A percentile compares a stretch with the other conserved stretches of the same genome.
These are phyloP conservation scores for Colletotrichum higginsianum DNA, from an alignment of 2,329 filamentous ascomycete genomes.

Conservation along the genomic window DNA sequence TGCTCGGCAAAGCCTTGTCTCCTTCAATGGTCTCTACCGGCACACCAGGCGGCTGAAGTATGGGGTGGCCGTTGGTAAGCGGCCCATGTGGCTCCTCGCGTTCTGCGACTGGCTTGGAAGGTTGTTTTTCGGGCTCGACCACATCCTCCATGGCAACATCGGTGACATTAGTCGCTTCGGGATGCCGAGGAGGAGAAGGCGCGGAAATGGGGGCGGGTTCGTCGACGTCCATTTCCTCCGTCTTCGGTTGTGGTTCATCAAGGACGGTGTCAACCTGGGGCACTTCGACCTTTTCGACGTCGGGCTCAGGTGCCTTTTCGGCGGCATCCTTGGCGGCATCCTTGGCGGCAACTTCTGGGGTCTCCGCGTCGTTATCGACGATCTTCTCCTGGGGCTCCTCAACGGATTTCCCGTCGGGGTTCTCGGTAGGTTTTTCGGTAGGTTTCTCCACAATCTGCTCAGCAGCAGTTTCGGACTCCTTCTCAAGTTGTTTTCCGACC, in stretches of 20 bases:
- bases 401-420: background rate
- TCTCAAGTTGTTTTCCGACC: background rate
- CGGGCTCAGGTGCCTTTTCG: constrained; percentile 16
- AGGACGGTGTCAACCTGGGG: background rate
- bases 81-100: constrained; percentile 28
- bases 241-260: constrained; percentile 51
- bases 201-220: constrained; percentile 33
- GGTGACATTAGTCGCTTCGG: constrained; percentile 1
- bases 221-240: constrained; percentile 60
- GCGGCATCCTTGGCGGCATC: constrained; percentile 4
- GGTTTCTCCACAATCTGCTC: background rate
- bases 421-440: background rate
- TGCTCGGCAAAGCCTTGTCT: constrained; percentile 54
- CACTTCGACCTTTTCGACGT: constrained; percentile 41
- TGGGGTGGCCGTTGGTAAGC: constrained; percentile 11
- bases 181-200: constrained; percentile 17
- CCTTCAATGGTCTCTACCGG: constrained; percentile 47
- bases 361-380: too few species aligned
- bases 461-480: background rate
- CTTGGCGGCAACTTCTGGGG: background rate
- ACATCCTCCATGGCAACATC: constrained; percentile 45
- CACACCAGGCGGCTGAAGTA: constrained; percentile 33
- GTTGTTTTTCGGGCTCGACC: constrained; percentile 48
- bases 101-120: constrained; percentile 7
- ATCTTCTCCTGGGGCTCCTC: background rate